These are phyloP conservation scores for Saturnispora besseyi DNA, from an alignment of 805 yeast genomes.

Conservation along the genomic window DNA sequence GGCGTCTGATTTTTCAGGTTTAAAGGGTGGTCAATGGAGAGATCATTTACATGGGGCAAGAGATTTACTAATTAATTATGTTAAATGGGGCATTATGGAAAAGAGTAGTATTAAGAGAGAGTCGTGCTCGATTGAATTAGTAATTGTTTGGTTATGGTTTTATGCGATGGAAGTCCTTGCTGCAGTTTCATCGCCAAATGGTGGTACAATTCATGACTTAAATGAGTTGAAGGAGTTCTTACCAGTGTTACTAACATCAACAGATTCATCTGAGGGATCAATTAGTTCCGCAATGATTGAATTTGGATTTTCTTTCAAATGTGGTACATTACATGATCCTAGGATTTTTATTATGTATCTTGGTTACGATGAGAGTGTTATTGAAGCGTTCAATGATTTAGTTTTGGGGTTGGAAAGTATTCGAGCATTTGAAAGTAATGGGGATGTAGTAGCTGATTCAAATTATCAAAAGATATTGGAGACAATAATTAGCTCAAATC, in stretches of 20 bases:
- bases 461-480: not conserved
- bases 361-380: conserved; percentile 29
- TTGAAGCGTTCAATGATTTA: conserved; percentile 27
- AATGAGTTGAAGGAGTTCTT: conserved; percentile 37
- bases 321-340: conserved; percentile 13
- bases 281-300: conserved; percentile 12
- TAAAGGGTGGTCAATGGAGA: conserved; percentile 54
- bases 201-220: conserved; percentile 49
- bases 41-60: conserved; percentile 63
- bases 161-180: conserved; percentile 55
- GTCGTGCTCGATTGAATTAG: conserved; percentile 28
- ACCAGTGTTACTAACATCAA: conserved; percentile 21
- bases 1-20: conserved; percentile 55
- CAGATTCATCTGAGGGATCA: conserved; percentile 17
- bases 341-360: conserved; percentile 24
- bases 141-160: conserved; percentile 45
- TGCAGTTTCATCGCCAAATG: conserved; percentile 45
- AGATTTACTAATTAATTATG: conserved; percentile 46
- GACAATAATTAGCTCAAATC: not conserved
- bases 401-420: conserved; percentile 24
- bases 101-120: not conserved
- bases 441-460: not conserved
- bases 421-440: conserved; percentile 6
- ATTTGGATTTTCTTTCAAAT: conserved; percentile 26
- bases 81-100: conserved; percentile 6